Evolutionary conservation across 2,329 filamentous ascomycete species (phyloP).

Genomic region (Exophiala alcalophila): DNA sequence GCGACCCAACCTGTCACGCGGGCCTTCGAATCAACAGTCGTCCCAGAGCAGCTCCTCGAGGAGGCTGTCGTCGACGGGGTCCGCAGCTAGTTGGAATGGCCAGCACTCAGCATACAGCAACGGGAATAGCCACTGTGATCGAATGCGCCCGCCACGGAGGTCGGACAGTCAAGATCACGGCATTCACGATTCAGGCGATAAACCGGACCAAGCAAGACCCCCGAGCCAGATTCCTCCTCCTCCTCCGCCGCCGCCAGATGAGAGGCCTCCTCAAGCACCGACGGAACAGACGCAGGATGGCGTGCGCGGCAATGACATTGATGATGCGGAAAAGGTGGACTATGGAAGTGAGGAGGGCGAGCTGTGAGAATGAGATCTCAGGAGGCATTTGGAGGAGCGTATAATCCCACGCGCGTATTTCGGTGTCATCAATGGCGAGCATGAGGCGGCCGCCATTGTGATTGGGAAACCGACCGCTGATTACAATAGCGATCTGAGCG

Average conservation of each 20-base stretch:
- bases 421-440: neutral
- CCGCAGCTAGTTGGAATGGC: conserved; percentile 17
- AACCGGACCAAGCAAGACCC: conserved; percentile 6
- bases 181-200: conserved; percentile 9
- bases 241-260: conserved; percentile 12
- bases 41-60: conserved; percentile 3
- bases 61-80: conserved; percentile 19
- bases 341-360: conserved; percentile 46
- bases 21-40: conserved; percentile 10
- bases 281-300: conserved; percentile 6
- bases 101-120: conserved; percentile 13
- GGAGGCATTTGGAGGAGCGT: too few relatives aligned
- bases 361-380: too few relatives aligned
- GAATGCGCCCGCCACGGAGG: conserved; percentile 14
- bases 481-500: too few relatives aligned
- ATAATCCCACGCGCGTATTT: too few relatives aligned
- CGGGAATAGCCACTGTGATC: conserved; percentile 26
- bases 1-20: conserved; percentile 29
- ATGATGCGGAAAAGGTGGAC: conserved; percentile 33
- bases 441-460: too few relatives aligned
- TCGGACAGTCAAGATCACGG: conserved; percentile 16
- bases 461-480: too few relatives aligned
- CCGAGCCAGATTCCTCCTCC: conserved; percentile 3
- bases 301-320: conserved; percentile 20
- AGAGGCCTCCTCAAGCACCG: neutral